Conservation (phyloP, 1,139 yeast genomes). For the Pichia sp. region DNA sequence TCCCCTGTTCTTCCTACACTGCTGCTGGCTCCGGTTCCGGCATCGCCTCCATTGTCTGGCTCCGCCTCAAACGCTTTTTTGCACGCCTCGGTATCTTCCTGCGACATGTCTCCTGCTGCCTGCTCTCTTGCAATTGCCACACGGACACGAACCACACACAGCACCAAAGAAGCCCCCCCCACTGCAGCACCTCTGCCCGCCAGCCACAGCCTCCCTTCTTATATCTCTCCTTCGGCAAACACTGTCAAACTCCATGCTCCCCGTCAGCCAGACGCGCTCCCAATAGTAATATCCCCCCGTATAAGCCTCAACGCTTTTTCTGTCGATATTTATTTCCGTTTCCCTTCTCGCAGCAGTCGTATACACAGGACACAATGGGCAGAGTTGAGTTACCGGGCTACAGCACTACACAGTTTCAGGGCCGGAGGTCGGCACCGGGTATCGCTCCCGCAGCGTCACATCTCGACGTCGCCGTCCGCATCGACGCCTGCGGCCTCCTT, state of each 20-base stretch:
- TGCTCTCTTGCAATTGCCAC: background rate
- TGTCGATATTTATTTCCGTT: background rate
- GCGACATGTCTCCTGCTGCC: background rate
- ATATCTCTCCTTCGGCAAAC: background rate
- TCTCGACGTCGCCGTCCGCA: constrained; percentile 26
- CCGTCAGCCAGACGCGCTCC: background rate
- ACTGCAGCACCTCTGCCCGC: background rate
- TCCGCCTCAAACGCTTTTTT: background rate
- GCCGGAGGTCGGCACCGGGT: too few species aligned
- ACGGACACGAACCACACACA: background rate
- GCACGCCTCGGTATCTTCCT: background rate
- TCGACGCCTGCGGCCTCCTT: constrained; percentile 15
- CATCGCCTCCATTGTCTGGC: too few species aligned
- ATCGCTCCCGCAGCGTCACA: constrained; percentile 17
- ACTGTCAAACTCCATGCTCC: background rate
- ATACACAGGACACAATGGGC: background rate
- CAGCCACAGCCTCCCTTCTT: background rate
- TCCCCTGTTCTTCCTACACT: too few species aligned
- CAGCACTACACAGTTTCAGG: too few species aligned
- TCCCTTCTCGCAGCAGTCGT: background rate
- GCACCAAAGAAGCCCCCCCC: background rate
- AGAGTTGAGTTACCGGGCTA: too few species aligned
- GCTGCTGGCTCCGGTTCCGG: too few species aligned
- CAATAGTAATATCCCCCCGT: background rate
- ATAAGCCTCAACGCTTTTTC: background rate